Conservation (phyloP, 2,329 filamentous ascomycete species). For the Teratosphaeria viscida region DNA sequence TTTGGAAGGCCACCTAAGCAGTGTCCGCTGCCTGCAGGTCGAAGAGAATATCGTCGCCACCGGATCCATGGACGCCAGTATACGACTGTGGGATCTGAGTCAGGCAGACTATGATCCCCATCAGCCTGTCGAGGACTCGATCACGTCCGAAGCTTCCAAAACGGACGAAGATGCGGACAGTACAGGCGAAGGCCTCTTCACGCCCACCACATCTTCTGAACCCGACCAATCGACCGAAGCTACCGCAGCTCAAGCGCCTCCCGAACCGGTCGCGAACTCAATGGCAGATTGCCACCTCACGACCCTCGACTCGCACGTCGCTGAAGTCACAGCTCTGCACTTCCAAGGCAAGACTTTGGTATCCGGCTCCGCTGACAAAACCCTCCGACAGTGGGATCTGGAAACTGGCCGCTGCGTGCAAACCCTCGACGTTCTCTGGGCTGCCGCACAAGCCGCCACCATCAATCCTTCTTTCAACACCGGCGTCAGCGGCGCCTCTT, state of each 20-base stretch:
- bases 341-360: conserved; percentile 84
- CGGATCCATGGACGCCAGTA: conserved; percentile 87
- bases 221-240: conserved; percentile 6
- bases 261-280: conserved; percentile 48
- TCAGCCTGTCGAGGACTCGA: conserved; percentile 27
- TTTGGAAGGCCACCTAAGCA: conserved; percentile 88
- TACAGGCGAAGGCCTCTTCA: conserved; percentile 20
- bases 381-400: conserved; percentile 92
- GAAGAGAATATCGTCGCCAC: conserved; percentile 94
- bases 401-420: conserved; percentile 96
- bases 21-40: conserved; percentile 82
- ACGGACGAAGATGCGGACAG: conserved; percentile 40
- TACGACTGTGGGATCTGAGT: conserved; percentile 89
- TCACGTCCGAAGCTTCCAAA: conserved; percentile 29
- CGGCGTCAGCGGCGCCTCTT: neutral
- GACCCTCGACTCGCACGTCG: conserved; percentile 80
- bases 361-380: conserved; percentile 95
- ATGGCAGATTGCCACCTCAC: conserved; percentile 87
- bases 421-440: conserved; percentile 96
- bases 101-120: conserved; percentile 69
- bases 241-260: conserved; percentile 42
- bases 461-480: conserved; percentile 36
- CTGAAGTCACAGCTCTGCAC: conserved; percentile 87
- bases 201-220: conserved; percentile 12
- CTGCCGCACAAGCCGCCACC: conserved; percentile 58